Evolutionary conservation across 139 green algal genomes (phyloP), one percentile per base, ranked within the genome.

Genomic region (Bryopsis sp.): DNA sequence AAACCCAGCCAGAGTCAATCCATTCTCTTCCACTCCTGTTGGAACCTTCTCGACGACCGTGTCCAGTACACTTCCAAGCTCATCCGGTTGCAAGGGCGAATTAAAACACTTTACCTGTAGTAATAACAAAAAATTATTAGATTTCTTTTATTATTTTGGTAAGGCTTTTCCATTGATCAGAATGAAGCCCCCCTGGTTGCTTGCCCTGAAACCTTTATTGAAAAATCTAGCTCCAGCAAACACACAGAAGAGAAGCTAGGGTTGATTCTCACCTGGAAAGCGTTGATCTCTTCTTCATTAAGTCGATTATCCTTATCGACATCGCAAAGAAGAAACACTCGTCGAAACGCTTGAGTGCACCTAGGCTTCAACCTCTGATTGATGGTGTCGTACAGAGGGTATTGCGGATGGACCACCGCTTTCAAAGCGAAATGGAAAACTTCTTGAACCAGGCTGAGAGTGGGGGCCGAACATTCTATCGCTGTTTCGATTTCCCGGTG

Each of bases 1-100:
- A 76, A 97, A 97, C 35, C 91, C 91, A n/a, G 79, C 67, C 58
- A 96, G 76, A 2, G 87, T 95, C 32, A 97, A 72, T 33, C 90
- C 91, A 34, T 68, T 62, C n/a, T 70, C 47, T 6, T 67, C 60
- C 28, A 92, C 74, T 33, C 86, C 88, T 36, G 72, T 64, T 8
- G 83, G 76, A 59, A 95, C 77, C 70, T 89, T 89, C 46, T 86
- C 77, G 6, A 72, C 66, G 22, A 97, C 90, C 39, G 95, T 86
- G 33, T 83, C 48, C 64, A 93, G 92, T 36, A 95, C 86, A 29
- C 88, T 84, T 6, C 50, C 66, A 58, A 95, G 75, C 83, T 95
- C 88, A 67, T 86, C 83, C 1, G 88, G 71, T 63, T 89, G 75
- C 61, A 91, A 76, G 3, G 83, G 85, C 2, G 85, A 77, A 60